These are phyloP conservation scores for Zanthoxylum bungeanum DNA, from an alignment of 345 rosid species.

Conservation along the genomic window DNA sequence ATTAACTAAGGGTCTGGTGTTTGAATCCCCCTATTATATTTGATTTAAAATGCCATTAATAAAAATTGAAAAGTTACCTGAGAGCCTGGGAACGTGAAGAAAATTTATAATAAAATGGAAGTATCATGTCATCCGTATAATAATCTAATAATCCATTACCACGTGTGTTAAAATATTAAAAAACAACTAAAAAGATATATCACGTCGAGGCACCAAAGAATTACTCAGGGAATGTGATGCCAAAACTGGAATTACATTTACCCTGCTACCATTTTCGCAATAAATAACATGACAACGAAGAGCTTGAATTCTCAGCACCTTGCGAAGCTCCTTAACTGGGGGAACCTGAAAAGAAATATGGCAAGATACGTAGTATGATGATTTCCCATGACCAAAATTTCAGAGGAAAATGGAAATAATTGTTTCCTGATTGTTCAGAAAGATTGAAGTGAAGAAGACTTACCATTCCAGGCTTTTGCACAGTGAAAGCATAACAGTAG, in stretches of 20 bases:
- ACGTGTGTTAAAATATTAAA: no score
- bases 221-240: no score
- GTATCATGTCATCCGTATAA: no score
- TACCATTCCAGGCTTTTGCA: constrained; percentile 67
- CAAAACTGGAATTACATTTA: constrained; percentile 75
- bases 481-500: constrained; percentile 78
- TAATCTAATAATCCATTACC: no score
- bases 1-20: neutral
- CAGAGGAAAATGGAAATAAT: neutral
- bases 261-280: constrained; percentile 75
- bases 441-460: constrained; percentile 7
- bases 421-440: neutral
- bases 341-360: constrained; percentile 48
- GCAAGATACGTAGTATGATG: constrained; percentile 6
- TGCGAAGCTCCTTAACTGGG: constrained; percentile 82
- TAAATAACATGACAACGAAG: constrained; percentile 81
- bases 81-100: constrained; percentile 89
- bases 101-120: no score
- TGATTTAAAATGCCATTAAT: neutral
- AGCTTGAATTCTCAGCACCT: constrained; percentile 82
- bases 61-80: constrained; percentile 38
- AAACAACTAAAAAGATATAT: no score
- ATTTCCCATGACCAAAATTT: neutral
- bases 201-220: no score
- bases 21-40: neutral